Base-by-base conservation (phyloP, 1,284 basidiomycete species). In the Schizophyllum amplum region DNA sequence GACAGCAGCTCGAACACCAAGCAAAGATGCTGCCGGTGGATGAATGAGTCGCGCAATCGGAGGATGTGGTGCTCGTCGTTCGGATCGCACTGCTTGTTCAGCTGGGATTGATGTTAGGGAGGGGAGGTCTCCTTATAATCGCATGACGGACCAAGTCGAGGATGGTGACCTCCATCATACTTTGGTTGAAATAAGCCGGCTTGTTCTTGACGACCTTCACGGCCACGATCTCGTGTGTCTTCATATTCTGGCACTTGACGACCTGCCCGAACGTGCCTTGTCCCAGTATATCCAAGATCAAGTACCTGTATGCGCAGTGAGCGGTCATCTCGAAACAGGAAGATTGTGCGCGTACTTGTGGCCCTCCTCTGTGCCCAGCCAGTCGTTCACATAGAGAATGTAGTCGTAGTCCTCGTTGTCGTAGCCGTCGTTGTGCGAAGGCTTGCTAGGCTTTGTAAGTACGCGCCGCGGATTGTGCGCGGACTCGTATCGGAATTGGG, bases 181-280 rank as follows among this genome's bases (percentile, higher is more conserved):
- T 94, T 76, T 99, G 96, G 69, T 98, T 97, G 72, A 98, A 95
- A 75, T 99, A 99, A 0, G 96, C 96, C 1, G 96, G 96, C 73
- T 99, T 99, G 74, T 99, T 99, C 79, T 99, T 99, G 67, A 99
- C 94, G 17, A 99, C 97, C 73, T 99, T 99, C 61, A 99, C 96
- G 15, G 97, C 97, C 49, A 97, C 93, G 55, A 99, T 92, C 70
- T 98, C 95, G 71, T 98, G 94, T 46, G 92, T 98, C 73, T 95
- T 92, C 89, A 98, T 96, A 69, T 99, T 98, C 72, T 98, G 97
- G 70, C 97, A 99, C 72, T 99, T 99, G 69, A 99, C 97, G 24
- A 99, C 96, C 71, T 99, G 96, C 1, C 97, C 96, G 66, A 99
- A 99, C 2, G 96, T 99, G 33, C 96, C 96, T 72, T 99, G 96